These are phyloP conservation scores for Chlamydomonas eustigma DNA, from an alignment of 139 green algal genomes.

Conservation along the genomic window DNA sequence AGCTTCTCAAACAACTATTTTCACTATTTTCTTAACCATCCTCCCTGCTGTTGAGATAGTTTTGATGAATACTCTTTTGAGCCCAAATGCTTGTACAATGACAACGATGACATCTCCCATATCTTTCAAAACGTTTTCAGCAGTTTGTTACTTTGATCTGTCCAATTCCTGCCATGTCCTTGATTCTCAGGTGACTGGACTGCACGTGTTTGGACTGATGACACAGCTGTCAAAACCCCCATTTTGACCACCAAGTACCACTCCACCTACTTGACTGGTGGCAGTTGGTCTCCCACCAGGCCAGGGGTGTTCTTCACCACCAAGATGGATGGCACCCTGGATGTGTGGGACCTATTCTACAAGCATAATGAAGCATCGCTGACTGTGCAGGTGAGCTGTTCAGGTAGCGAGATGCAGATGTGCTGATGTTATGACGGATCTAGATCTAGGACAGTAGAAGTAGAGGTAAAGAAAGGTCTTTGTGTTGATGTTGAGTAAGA, in stretches of 20 bases:
- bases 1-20: too few species aligned
- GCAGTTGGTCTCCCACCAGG: conserved; percentile 70
- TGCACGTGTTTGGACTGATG: conserved; percentile 86
- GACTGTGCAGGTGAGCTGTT: conserved; percentile 6
- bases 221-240: conserved; percentile 71
- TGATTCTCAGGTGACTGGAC: conserved; percentile 72
- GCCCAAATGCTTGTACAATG: too few species aligned
- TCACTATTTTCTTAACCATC: too few species aligned
- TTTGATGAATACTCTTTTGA: too few species aligned
- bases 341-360: conserved; percentile 90
- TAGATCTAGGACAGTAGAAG: too few species aligned
- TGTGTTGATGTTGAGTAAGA: too few species aligned
- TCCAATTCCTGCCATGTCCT: too few species aligned
- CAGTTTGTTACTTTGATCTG: too few species aligned
- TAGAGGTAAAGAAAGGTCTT: too few species aligned
- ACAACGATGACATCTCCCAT: too few species aligned
- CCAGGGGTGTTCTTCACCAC: conserved; percentile 85
- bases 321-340: conserved; percentile 73
- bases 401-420: not conserved
- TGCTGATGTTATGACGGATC: not conserved
- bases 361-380: conserved; percentile 86
- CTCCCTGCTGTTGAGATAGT: too few species aligned
- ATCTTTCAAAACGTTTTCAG: too few species aligned
- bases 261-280: conserved; percentile 70
- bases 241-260: conserved; percentile 85